A percentile compares a stretch with the other conserved stretches of the same genome.
Conservation (phyloP, 371 early-diverging fungal genomes). For the Lichtheimia hyalospora region DNA sequence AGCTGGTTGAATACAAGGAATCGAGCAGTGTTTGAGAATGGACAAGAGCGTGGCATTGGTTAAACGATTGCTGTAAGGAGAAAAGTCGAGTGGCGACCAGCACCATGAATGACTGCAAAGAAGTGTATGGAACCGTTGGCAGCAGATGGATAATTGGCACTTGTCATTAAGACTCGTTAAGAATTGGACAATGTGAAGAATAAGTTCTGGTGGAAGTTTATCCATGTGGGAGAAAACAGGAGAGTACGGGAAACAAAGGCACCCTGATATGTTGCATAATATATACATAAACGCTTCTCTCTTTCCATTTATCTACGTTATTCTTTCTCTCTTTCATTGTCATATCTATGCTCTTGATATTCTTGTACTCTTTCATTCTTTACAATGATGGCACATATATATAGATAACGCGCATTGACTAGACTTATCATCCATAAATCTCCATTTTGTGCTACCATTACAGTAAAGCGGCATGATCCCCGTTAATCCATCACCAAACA, state of each 20-base stretch:
- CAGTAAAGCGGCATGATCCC: no score
- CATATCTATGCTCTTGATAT: no score
- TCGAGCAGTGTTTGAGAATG: conserved; percentile 23
- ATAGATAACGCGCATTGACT: no score
- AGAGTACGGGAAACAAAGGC: background rate
- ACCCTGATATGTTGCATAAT: no score
- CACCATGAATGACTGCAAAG: conserved; percentile 22
- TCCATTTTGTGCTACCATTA: no score
- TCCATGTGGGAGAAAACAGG: conserved; percentile 10
- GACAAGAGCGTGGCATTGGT: conserved; percentile 20
- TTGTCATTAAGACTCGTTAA: conserved; percentile 27
- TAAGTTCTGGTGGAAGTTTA: conserved; percentile 16
- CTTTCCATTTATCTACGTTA: no score
- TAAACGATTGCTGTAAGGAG: conserved; percentile 20
- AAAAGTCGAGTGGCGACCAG: conserved; percentile 39
- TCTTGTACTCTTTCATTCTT: no score
- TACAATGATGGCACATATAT: no score
- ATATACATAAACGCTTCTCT: no score
- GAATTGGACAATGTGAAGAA: conserved; percentile 13
- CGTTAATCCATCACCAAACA: no score
- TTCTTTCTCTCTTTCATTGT: no score
- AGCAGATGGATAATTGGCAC: conserved; percentile 25
- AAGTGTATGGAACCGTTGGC: conserved; percentile 18
- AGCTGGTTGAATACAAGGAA: conserved; percentile 13
- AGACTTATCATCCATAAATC: no score